Percentiles rank a stretch among this genome's conserved stretches.
phyloP scores from a whole-genome alignment of 805 yeast species.

The Schwanniomyces yamadae region DNA sequence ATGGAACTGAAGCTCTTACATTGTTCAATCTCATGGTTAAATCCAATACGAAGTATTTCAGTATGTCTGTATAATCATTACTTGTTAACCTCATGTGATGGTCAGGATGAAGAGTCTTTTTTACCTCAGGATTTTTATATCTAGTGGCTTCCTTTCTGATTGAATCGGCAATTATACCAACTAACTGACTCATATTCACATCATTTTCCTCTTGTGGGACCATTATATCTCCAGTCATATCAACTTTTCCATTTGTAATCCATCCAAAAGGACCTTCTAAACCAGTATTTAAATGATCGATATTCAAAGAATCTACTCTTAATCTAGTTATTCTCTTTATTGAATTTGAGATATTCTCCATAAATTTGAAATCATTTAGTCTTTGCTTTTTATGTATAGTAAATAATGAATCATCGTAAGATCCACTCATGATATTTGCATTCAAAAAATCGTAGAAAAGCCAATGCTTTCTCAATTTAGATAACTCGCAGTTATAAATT shows the following conservation, averaged over 20 bases:
- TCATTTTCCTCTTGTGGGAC: slow-evolving; percentile 66
- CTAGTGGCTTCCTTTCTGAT: slow-evolving; percentile 50
- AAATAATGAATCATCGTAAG: slow-evolving; percentile 90
- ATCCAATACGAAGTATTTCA: slow-evolving; percentile 71
- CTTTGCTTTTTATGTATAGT: slow-evolving; percentile 82
- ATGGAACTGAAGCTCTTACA: slow-evolving; percentile 85
- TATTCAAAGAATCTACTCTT: slow-evolving; percentile 78
- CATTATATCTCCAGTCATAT: slow-evolving; percentile 87
- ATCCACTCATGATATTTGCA: slow-evolving; percentile 83
- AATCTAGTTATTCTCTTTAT: slow-evolving; percentile 62
- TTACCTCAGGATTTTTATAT: slow-evolving; percentile 31
- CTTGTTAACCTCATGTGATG: slow-evolving; percentile 28
- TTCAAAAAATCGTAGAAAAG: slow-evolving; percentile 81
- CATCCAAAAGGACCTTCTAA: slow-evolving; percentile 95
- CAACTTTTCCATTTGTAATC: slow-evolving; percentile 91
- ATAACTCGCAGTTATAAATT: slow-evolving; percentile 80
- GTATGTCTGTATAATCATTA: slow-evolving; percentile 33
- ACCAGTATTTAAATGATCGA: slow-evolving; percentile 89
- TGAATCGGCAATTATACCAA: slow-evolving; percentile 46
- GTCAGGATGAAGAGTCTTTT: slow-evolving; percentile 18
- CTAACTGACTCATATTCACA: slow-evolving; percentile 47
- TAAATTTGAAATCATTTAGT: slow-evolving; percentile 43
- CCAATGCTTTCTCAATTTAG: slow-evolving; percentile 88
- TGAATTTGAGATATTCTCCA: slow-evolving; percentile 15
- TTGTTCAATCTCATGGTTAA: slow-evolving; percentile 76